Percentiles rank a stretch among this genome's conserved stretches.
These are phyloP conservation scores for Allium sativum DNA, from an alignment of 106 monocot genomes.

Conservation along the genomic window DNA sequence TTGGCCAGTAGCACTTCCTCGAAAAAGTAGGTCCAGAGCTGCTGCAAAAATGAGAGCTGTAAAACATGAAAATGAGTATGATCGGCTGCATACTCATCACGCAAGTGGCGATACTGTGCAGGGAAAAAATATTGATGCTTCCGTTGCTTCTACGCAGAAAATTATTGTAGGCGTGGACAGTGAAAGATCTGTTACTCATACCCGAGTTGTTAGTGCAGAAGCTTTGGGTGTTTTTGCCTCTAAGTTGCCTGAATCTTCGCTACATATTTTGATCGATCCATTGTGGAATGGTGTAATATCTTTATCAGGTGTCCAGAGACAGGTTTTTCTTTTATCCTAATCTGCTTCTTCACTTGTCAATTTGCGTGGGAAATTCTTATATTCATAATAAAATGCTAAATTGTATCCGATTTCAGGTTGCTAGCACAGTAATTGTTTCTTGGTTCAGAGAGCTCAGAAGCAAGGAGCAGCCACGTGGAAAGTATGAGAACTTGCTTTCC, in stretches of 20 bases:
- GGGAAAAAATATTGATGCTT: slow-evolving; percentile 38
- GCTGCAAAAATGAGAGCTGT: slow-evolving; percentile 85
- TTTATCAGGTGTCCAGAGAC: slow-evolving; percentile 77
- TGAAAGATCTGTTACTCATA: slow-evolving; percentile 76
- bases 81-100: slow-evolving; percentile 22
- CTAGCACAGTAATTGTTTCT: slow-evolving; percentile 69
- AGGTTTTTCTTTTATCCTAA: slow-evolving; percentile 25
- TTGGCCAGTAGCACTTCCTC: slow-evolving; percentile 78
- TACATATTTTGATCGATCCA: slow-evolving; percentile 50
- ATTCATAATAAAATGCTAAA: background rate
- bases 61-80: slow-evolving; percentile 48
- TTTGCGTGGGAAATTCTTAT: slow-evolving; percentile 1
- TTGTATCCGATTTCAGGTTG: slow-evolving; percentile 46
- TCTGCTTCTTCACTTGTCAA: background rate
- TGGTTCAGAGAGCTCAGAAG: slow-evolving; percentile 81
- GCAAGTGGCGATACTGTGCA: slow-evolving; percentile 28
- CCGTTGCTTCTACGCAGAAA: slow-evolving; percentile 20
- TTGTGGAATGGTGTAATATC: slow-evolving; percentile 57
- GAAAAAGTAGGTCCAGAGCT: slow-evolving; percentile 81
- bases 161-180: slow-evolving; percentile 74
- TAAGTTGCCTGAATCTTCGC: slow-evolving; percentile 43
- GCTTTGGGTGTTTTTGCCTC: slow-evolving; percentile 80
- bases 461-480: slow-evolving; percentile 15
- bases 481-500: slow-evolving; percentile 13
- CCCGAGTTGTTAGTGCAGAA: slow-evolving; percentile 60